These are phyloP conservation scores for Phaeoacremonium minimum DNA, from an alignment of 2,329 filamentous ascomycete genomes.

Conservation along the genomic window DNA sequence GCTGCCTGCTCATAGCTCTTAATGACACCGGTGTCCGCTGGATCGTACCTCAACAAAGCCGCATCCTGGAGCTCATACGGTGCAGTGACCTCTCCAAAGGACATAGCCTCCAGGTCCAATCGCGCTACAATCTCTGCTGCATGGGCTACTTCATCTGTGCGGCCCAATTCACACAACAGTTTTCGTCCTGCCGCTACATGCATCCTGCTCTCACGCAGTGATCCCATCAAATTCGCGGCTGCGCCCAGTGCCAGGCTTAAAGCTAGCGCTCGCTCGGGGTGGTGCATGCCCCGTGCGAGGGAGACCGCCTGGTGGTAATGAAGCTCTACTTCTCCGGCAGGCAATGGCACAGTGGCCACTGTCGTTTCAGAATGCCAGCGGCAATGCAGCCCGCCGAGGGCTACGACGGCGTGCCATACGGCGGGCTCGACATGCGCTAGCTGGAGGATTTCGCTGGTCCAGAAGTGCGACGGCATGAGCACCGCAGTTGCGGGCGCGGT, in stretches of 20 bases:
- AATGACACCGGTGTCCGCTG: background rate
- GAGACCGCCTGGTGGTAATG: conserved; percentile 22
- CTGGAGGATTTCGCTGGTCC: conserved; percentile 24
- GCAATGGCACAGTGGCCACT: conserved; percentile 8
- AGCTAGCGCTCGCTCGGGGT: conserved; percentile 19
- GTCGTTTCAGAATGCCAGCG: conserved; percentile 8
- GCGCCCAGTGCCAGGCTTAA: conserved; percentile 26
- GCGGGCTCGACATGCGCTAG: conserved; percentile 26
- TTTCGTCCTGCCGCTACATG: conserved; percentile 24
- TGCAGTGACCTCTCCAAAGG: conserved; percentile 23
- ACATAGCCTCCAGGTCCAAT: conserved; percentile 27
- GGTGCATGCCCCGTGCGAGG: conserved; percentile 18
- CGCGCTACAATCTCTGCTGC: conserved; percentile 17
- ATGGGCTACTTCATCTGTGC: conserved; percentile 7
- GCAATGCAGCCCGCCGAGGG: conserved; percentile 27
- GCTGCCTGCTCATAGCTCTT: conserved; percentile 9
- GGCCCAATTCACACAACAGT: conserved; percentile 13
- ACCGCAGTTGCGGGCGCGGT: conserved; percentile 20
- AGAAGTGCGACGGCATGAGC: conserved; percentile 24
- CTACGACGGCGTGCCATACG: conserved; percentile 27
- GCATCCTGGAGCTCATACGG: conserved; percentile 20
- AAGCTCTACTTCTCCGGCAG: conserved; percentile 15
- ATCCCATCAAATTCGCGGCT: conserved; percentile 23
- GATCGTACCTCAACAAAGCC: background rate
- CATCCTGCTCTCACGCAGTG: conserved; percentile 21